Conservation (phyloP, 140 eudicot genomes). For the Ambrosia hybrid region DNA sequence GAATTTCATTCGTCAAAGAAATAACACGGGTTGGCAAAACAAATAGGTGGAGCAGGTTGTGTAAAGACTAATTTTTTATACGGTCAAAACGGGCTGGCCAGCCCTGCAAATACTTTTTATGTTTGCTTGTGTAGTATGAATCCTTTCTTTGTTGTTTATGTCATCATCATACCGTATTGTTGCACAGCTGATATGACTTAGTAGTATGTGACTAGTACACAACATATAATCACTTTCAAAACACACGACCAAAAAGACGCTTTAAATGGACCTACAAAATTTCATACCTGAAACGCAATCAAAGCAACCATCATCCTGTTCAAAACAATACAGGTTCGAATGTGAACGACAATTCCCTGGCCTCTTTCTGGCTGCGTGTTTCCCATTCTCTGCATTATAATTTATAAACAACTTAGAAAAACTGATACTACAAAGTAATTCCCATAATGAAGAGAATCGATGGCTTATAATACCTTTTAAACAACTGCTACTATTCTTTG, state of each 20-base stretch:
- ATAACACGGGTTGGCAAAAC: neutral
- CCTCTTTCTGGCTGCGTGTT: constrained; percentile 43
- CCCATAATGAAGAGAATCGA: constrained; percentile 6
- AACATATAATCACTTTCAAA: neutral
- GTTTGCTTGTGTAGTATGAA: neutral
- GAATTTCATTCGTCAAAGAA: neutral
- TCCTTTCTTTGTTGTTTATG: neutral
- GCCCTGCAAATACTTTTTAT: too few relatives aligned
- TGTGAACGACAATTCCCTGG: constrained; percentile 52
- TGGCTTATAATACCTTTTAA: constrained; percentile 43
- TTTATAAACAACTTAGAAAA: constrained; percentile 2
- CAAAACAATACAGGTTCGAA: constrained; percentile 55
- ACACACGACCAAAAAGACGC: neutral
- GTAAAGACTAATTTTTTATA: too few relatives aligned
- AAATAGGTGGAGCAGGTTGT: too few relatives aligned
- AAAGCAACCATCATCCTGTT: constrained; percentile 66
- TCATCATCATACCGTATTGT: neutral
- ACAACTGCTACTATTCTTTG: constrained; percentile 37
- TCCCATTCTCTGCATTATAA: constrained; percentile 51
- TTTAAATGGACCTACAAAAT: neutral
- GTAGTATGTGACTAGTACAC: neutral
- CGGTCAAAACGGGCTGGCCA: too few relatives aligned
- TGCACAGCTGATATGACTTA: neutral
- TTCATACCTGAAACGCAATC: constrained; percentile 61
- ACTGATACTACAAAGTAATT: neutral